Evolutionary conservation across 129 eudicot genomes (phyloP).

Genomic region (Tagetes erecta): DNA sequence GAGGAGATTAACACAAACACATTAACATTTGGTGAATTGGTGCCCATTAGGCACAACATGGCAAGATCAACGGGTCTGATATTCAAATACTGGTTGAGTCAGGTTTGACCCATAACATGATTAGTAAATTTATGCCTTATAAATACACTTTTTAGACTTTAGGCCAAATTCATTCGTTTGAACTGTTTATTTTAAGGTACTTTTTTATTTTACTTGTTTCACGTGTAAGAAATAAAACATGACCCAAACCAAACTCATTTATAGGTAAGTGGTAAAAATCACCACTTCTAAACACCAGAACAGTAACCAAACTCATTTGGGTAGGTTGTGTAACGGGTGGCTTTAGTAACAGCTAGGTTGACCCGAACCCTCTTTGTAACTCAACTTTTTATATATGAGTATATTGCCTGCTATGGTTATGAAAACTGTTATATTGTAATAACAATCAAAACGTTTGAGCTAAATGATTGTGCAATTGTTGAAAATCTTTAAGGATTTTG

Average conservation of each 20-base stretch:
- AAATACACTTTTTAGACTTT: background rate
- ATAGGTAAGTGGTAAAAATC: background rate
- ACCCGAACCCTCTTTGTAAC: background rate
- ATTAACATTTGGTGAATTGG: background rate
- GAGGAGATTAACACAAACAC: background rate
- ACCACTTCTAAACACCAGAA: background rate
- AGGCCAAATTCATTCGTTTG: background rate
- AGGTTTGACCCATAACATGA: background rate
- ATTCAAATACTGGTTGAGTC: background rate
- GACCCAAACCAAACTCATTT: background rate
- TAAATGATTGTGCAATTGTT: background rate
- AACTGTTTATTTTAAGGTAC: background rate
- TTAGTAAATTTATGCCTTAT: background rate
- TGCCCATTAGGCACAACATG: background rate
- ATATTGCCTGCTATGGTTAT: background rate
- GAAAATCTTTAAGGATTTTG: background rate
- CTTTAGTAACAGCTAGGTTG: background rate
- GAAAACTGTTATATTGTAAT: background rate
- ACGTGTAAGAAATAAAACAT: background rate
- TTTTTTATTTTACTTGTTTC: background rate
- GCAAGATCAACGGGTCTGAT: conserved; percentile 4
- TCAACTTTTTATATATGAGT: background rate
- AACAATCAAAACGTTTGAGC: background rate
- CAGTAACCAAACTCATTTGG: background rate
- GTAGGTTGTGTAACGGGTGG: background rate